phyloP scores from a whole-genome alignment of 805 yeast species.

The Deakozyma indianensis region DNA sequence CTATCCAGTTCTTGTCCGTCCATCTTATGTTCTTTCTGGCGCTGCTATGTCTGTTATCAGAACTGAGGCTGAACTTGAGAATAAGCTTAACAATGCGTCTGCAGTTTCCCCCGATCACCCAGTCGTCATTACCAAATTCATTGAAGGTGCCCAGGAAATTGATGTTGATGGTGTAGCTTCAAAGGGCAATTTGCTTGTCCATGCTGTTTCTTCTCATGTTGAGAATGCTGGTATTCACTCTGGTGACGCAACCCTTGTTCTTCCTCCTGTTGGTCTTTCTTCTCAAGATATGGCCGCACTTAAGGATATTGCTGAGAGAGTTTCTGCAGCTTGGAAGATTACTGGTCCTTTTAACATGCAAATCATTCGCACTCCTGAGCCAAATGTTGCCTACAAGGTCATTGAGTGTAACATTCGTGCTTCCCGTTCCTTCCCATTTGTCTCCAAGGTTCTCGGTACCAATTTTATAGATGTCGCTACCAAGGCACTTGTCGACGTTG shows the following conservation, averaged over 20 bases:
- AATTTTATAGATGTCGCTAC: constrained; percentile 96
- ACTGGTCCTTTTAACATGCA: constrained; percentile 98
- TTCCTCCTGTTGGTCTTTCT: constrained; percentile 91
- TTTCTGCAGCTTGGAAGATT: constrained; percentile 85
- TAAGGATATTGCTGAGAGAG: constrained; percentile 90
- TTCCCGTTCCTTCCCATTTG: constrained; percentile 98
- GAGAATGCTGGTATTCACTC: constrained; percentile 99
- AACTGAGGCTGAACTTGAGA: constrained; percentile 74
- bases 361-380: constrained; percentile 36
- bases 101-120: constrained; percentile 97
- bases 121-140: constrained; percentile 91
- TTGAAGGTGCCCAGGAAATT: constrained; percentile 93
- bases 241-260: constrained; percentile 95
- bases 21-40: constrained; percentile 93
- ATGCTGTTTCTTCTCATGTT: constrained; percentile 95
- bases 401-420: constrained; percentile 98
- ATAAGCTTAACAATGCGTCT: constrained; percentile 84
- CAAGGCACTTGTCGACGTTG: constrained; percentile 85
- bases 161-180: constrained; percentile 98
- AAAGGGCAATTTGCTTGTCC: constrained; percentile 90
- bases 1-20: constrained; percentile 94
- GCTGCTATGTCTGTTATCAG: constrained; percentile 98
- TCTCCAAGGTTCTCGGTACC: constrained; percentile 92
- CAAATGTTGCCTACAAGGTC: constrained; percentile 39
- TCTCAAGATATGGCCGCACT: constrained; percentile 84